Percentiles rank a stretch among this genome's conserved stretches.
These are phyloP conservation scores for Lactarius sp. DNA, from an alignment of 768 basidiomycete species.

Conservation along the genomic window DNA sequence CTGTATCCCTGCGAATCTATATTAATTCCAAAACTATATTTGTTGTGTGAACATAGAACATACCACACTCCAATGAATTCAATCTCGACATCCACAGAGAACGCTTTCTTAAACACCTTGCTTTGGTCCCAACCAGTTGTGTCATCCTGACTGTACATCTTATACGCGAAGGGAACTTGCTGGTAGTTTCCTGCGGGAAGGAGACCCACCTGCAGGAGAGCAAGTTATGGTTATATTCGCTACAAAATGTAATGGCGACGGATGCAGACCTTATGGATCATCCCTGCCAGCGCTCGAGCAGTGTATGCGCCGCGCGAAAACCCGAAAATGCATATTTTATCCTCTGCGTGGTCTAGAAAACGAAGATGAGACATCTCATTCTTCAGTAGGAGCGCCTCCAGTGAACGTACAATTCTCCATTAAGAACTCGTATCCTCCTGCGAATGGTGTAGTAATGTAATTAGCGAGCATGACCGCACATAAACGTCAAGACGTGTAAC, in stretches of 20 bases:
- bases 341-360: conserved; percentile 54
- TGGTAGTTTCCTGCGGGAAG: conserved; percentile 67
- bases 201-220: conserved; percentile 50
- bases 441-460: neutral
- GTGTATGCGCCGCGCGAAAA: conserved; percentile 77
- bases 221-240: neutral
- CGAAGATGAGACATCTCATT: neutral
- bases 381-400: neutral
- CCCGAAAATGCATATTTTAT: conserved; percentile 76
- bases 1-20: conserved; percentile 55
- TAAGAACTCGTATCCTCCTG: conserved; percentile 71
- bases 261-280: conserved; percentile 56
- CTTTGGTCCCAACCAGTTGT: conserved; percentile 58
- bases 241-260: neutral
- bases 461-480: neutral
- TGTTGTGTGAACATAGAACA: neutral
- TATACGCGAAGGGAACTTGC: conserved; percentile 74
- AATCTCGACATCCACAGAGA: conserved; percentile 69
- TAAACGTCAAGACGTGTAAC: conserved; percentile 13
- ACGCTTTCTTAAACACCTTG: conserved; percentile 65
- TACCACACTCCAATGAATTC: conserved; percentile 75
- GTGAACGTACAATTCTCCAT: conserved; percentile 64
- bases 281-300: conserved; percentile 65
- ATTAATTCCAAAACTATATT: neutral
- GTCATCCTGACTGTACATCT: conserved; percentile 63